Evolutionary conservation across 805 yeast species (phyloP).

Genomic region (Nakazawaea peltata): DNA sequence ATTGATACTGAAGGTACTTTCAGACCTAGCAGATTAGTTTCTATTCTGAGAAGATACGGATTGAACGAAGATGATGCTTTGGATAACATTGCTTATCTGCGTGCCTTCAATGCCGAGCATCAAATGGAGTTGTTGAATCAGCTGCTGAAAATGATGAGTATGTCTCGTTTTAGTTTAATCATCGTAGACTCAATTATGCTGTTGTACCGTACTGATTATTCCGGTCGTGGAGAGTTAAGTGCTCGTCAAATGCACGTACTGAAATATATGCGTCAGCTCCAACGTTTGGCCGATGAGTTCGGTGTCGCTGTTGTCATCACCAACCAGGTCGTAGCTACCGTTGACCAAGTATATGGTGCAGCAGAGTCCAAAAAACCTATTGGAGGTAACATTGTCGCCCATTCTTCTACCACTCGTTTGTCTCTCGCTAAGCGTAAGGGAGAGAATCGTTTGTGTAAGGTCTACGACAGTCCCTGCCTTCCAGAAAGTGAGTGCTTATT

Average conservation of each 20-base stretch:
- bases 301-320: constrained; percentile 96
- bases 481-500: constrained; percentile 94
- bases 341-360: constrained; percentile 63
- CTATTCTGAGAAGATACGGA: constrained; percentile 88
- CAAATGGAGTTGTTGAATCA: constrained; percentile 78
- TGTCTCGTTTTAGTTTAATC: constrained; percentile 79
- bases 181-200: constrained; percentile 99
- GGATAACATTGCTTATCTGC: constrained; percentile 94
- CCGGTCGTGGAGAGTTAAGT: constrained; percentile 92
- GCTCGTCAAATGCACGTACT: constrained; percentile 95
- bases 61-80: constrained; percentile 89
- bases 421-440: constrained; percentile 87
- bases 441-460: constrained; percentile 88
- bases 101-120: constrained; percentile 97
- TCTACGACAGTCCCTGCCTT: constrained; percentile 92
- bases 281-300: constrained; percentile 92
- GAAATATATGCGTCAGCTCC: constrained; percentile 83
- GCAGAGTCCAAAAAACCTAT: constrained; percentile 96
- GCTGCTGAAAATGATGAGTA: constrained; percentile 96
- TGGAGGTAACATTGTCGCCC: constrained; percentile 97
- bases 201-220: constrained; percentile 84
- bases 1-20: constrained; percentile 98
- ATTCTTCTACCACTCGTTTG: constrained; percentile 89
- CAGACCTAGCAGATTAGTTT: constrained; percentile 81
- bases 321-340: constrained; percentile 97